Conservation (phyloP, 257 asterid genomes). For the Buddleja alternifolia region DNA sequence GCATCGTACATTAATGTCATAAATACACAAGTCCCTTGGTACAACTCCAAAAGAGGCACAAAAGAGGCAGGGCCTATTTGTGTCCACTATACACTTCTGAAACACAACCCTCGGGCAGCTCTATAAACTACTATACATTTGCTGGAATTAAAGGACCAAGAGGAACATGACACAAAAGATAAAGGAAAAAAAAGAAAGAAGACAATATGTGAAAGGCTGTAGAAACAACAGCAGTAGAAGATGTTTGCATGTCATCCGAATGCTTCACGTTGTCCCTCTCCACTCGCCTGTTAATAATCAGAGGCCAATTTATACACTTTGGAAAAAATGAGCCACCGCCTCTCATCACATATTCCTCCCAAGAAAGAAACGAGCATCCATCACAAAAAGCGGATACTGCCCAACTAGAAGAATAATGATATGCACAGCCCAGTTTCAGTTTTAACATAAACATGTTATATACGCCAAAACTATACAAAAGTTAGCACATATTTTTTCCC, state of each 20-base stretch:
- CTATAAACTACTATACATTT: conserved; percentile 46
- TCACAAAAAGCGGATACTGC: conserved; percentile 49
- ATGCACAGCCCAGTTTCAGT: conserved; percentile 39
- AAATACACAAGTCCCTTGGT: conserved; percentile 25
- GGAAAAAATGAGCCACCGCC: conserved; percentile 33
- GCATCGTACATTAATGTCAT: conserved; percentile 14
- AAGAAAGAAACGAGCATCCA: conserved; percentile 42
- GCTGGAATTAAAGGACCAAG: conserved; percentile 22
- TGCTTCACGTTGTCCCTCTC: conserved; percentile 35
- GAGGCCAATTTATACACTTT: conserved; percentile 31
- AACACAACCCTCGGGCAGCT: conserved; percentile 32
- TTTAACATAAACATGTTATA: conserved; percentile 36
- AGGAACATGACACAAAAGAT: not conserved
- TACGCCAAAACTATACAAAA: conserved; percentile 43
- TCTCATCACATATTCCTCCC: conserved; percentile 27
- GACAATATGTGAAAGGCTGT: too few relatives aligned
- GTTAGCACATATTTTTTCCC: conserved; percentile 37
- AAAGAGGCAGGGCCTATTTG: conserved; percentile 9
- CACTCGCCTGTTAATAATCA: conserved; percentile 32
- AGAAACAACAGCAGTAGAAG: conserved; percentile 18
- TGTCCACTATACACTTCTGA: conserved; percentile 40
- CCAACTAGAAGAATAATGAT: conserved; percentile 32
- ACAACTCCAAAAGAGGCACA: conserved; percentile 22
- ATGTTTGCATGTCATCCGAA: conserved; percentile 24
- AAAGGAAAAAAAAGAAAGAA: conserved; percentile 14